Percentiles rank a stretch among this genome's conserved stretches.
Conservation (phyloP, 148 eudicot species). For the Suaeda aralocaspica region DNA sequence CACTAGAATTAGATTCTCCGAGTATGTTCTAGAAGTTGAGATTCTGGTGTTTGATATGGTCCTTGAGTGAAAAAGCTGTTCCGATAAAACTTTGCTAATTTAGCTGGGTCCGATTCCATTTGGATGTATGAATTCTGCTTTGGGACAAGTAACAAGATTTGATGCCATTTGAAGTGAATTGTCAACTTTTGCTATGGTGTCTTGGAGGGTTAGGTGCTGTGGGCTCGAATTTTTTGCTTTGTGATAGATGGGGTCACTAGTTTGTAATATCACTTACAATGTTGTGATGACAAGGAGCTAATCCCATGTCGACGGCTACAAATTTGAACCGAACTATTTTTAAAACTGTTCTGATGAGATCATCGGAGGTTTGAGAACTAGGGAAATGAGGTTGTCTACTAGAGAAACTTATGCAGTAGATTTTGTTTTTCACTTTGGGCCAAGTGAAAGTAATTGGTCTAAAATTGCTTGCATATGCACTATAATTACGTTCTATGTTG, state of each 20-base stretch:
- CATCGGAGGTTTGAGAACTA: too few relatives aligned
- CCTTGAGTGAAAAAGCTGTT: slow-evolving; percentile 14
- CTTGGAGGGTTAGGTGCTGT: neutral
- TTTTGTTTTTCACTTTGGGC: neutral
- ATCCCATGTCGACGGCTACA: too few relatives aligned
- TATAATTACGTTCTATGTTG: neutral
- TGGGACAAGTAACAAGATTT: neutral
- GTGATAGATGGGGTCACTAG: neutral
- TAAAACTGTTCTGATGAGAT: too few relatives aligned
- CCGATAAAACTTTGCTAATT: slow-evolving; percentile 12
- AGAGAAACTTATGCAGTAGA: neutral
- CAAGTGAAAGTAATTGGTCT: neutral
- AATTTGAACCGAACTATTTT: too few relatives aligned
- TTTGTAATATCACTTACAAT: neutral
- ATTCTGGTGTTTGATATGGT: slow-evolving; percentile 10
- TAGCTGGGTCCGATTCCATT: slow-evolving; percentile 20
- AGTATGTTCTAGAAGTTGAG: slow-evolving; percentile 9
- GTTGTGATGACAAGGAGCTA: neutral
- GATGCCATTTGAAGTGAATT: neutral
- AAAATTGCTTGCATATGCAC: neutral
- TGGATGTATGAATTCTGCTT: slow-evolving; percentile 15
- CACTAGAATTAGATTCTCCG: slow-evolving; percentile 21
- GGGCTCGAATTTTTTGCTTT: neutral
- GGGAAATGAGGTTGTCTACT: too few relatives aligned
- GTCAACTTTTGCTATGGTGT: slow-evolving; percentile 1